A percentile compares a stretch with the other conserved stretches of the same genome.
Conservation (phyloP, 345 rosid genomes). For the Linum trigynum region DNA sequence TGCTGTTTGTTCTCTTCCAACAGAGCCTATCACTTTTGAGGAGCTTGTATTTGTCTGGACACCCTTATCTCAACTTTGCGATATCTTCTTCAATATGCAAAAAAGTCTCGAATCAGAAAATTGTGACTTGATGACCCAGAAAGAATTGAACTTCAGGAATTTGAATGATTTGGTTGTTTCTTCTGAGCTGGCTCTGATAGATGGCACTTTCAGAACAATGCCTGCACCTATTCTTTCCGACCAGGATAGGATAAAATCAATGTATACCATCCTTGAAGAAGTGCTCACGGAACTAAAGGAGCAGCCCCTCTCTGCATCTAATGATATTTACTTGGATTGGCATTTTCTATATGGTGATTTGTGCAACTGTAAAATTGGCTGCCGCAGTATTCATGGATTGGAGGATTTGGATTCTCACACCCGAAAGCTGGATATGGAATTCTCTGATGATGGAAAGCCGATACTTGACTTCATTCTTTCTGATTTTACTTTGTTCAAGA, state of each 20-base stretch:
- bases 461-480: constrained; percentile 45
- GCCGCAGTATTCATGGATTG: constrained; percentile 20
- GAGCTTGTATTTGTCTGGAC: constrained; percentile 43
- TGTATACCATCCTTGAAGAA: constrained; percentile 29
- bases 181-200: constrained; percentile 56
- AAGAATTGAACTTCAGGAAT: constrained; percentile 55
- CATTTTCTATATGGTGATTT: constrained; percentile 54
- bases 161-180: constrained; percentile 60
- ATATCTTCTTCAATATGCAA: constrained; percentile 31
- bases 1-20: constrained; percentile 19
- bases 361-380: constrained; percentile 21
- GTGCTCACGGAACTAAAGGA: constrained; percentile 37
- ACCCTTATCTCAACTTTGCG: constrained; percentile 36
- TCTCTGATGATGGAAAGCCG: constrained; percentile 32
- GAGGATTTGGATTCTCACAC: constrained; percentile 29
- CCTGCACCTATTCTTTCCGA: constrained; percentile 56
- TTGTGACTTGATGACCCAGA: constrained; percentile 39
- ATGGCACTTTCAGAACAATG: constrained; percentile 69
- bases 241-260: constrained; percentile 30
- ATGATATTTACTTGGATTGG: constrained; percentile 87
- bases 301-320: constrained; percentile 46
- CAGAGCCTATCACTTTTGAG: constrained; percentile 33
- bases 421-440: constrained; percentile 32
- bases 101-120: constrained; percentile 30
- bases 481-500: constrained; percentile 30